phyloP scores from a whole-genome alignment of 305 asterid genomes.

The Striga hermonthica region DNA sequence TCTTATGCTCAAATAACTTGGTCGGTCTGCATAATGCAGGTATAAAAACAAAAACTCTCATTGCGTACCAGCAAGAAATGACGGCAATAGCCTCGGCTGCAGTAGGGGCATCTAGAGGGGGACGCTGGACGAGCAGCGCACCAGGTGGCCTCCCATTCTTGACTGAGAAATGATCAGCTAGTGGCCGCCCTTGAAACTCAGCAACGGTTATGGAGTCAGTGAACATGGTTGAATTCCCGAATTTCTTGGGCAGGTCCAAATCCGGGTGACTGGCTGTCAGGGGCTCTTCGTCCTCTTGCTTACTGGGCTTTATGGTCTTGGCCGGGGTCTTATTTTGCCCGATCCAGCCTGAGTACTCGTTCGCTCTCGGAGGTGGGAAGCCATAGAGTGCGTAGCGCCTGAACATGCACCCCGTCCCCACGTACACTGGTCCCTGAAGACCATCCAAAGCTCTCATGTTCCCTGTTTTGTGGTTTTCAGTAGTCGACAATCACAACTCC shows the following conservation, averaged over 20 bases:
- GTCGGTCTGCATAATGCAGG: too few relatives aligned
- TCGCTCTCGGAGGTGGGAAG: constrained; percentile 78
- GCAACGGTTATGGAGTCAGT: constrained; percentile 79
- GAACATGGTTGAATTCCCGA: constrained; percentile 85
- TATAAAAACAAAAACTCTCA: too few relatives aligned
- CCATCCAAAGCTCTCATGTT: constrained; percentile 99
- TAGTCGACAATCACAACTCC: background rate
- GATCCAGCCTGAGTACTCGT: constrained; percentile 63
- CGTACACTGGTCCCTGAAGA: constrained; percentile 94
- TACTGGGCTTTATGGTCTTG: constrained; percentile 28
- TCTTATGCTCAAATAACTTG: too few relatives aligned
- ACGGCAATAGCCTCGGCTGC: constrained; percentile 98
- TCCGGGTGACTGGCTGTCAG: constrained; percentile 65
- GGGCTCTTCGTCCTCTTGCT: constrained; percentile 62
- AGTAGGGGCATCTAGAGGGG: constrained; percentile 88
- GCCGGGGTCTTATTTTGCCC: constrained; percentile 60
- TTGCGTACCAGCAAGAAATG: constrained; percentile 79
- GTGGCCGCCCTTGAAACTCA: constrained; percentile 91
- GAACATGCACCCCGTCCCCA: constrained; percentile 96
- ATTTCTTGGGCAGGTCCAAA: constrained; percentile 61
- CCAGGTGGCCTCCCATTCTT: constrained; percentile 96
- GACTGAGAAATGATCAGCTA: constrained; percentile 80
- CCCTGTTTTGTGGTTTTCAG: constrained; percentile 48
- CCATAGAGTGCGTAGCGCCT: constrained; percentile 88
- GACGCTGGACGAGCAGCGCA: constrained; percentile 64